Evolutionary conservation across 768 basidiomycete genomes (phyloP), one percentile per base, ranked within the genome.

Genomic region (Boletus vermiculosoides): DNA sequence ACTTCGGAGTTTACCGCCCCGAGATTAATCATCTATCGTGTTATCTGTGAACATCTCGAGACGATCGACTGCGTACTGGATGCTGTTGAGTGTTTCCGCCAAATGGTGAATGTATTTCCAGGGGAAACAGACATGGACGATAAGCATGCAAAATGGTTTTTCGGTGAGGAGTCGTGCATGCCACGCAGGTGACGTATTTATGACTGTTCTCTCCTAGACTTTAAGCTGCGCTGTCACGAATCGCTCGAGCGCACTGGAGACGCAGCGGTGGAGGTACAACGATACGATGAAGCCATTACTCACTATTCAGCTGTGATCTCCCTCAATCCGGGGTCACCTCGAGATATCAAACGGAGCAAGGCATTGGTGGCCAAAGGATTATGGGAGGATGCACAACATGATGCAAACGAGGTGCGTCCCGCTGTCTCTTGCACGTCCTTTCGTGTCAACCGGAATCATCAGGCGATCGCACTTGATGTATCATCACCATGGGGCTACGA

Each of bases 401-500:
- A 56, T 20, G 15, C 48, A 11, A 30, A 36, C 3, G 5, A 50
- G 34, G 51, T 30, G n/a, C n/a, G 25, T 13, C 25, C 0, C 11
- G 5, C 12, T 12, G 11, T 41, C 40, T 13, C 20, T 30, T 6
- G 10, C 13, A 8, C 11, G 20, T 22, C 12, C 20, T 3, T 23
- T n/a, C 15, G 15, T 16, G 13, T 16, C 7, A 15, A 47, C 8
- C 4, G 5, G 12, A n/a, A 3, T 13, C 12, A 13, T 9, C 13
- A 60, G 55, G 40, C 9, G 15, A 52, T 52, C 10, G 7, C 2
- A 3, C 37, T 53, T 9, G 42, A 57, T 45, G 22, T 33, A 10
- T 36, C 23, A 2, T 58, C 56, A 10, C 49, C 31, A 7, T 39
- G 23, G 39, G 52, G 59, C 10, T 60, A 60, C 9, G 48, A 58